These are phyloP conservation scores for Starmerella lactis-condensi DNA, from an alignment of 805 yeast genomes.

Conservation along the genomic window DNA sequence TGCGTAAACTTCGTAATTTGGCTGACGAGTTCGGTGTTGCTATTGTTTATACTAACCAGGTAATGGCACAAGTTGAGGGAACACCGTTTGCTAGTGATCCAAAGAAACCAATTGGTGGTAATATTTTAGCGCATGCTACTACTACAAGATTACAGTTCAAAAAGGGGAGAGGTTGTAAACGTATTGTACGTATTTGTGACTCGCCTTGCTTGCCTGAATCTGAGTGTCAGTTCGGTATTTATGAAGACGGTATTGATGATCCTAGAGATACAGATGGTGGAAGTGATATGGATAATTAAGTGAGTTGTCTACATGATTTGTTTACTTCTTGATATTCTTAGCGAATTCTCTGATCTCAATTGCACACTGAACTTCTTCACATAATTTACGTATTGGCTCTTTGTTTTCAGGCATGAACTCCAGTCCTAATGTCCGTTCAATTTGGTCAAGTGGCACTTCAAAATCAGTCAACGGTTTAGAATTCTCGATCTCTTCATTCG, in stretches of 20 bases:
- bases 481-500: slow-evolving; percentile 67
- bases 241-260: slow-evolving; percentile 93
- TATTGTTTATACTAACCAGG: slow-evolving; percentile 88
- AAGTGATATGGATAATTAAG: slow-evolving; percentile 3
- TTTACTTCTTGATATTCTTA: slow-evolving; percentile 20
- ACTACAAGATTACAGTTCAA: slow-evolving; percentile 80
- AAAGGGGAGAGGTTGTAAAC: slow-evolving; percentile 79
- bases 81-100: slow-evolving; percentile 84
- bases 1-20: slow-evolving; percentile 76
- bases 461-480: slow-evolving; percentile 49
- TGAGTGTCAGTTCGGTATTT: slow-evolving; percentile 86
- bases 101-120: slow-evolving; percentile 96
- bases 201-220: slow-evolving; percentile 94
- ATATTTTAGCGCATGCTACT: slow-evolving; percentile 90
- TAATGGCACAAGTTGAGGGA: slow-evolving; percentile 94
- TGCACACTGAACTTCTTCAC: slow-evolving; percentile 65
- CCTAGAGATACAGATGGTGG: slow-evolving; percentile 58
- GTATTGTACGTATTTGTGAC: slow-evolving; percentile 87
- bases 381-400: slow-evolving; percentile 50
- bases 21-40: slow-evolving; percentile 98
- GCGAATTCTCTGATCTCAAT: slow-evolving; percentile 50
- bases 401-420: slow-evolving; percentile 59
- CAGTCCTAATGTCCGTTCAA: slow-evolving; percentile 74
- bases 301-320: too few relatives aligned
- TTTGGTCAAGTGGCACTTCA: slow-evolving; percentile 75